phyloP scores from a whole-genome alignment of 805 yeast species.

The Saccharomycopsis sp. region DNA sequence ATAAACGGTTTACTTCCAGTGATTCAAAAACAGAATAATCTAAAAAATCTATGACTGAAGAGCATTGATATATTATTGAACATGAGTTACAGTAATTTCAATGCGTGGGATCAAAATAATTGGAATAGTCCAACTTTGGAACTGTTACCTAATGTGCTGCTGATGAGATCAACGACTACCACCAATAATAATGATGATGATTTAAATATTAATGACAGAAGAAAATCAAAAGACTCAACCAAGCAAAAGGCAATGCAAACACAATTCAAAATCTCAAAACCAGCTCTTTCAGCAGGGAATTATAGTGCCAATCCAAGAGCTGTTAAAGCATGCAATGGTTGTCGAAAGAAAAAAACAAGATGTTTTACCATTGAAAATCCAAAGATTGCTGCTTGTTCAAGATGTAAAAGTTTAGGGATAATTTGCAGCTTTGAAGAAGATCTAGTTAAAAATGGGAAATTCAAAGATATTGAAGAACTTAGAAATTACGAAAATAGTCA shows the following conservation, averaged over 20 bases:
- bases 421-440: constrained; percentile 36
- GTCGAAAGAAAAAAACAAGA: constrained; percentile 30
- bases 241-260: background rate
- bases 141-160: too few species aligned
- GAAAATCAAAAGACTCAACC: too few species aligned
- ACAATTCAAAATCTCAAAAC: background rate
- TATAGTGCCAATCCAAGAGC: constrained; percentile 16
- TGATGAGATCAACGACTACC: too few species aligned
- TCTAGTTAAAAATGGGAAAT: constrained; percentile 9
- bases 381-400: constrained; percentile 29
- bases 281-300: background rate
- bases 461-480: constrained; percentile 4
- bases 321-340: constrained; percentile 25
- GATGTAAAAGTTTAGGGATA: constrained; percentile 34
- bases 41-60: too few species aligned
- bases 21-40: too few species aligned
- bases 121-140: too few species aligned
- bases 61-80: too few species aligned
- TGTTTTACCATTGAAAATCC: constrained; percentile 28
- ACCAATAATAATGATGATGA: too few species aligned
- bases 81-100: too few species aligned
- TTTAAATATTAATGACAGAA: too few species aligned
- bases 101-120: too few species aligned
- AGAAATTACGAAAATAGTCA: constrained; percentile 5
- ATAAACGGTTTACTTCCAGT: too few species aligned